Evolutionary conservation across 306 rosid species (phyloP), one percentile per base, ranked within the genome.

Genomic region (Vicia villosa): DNA sequence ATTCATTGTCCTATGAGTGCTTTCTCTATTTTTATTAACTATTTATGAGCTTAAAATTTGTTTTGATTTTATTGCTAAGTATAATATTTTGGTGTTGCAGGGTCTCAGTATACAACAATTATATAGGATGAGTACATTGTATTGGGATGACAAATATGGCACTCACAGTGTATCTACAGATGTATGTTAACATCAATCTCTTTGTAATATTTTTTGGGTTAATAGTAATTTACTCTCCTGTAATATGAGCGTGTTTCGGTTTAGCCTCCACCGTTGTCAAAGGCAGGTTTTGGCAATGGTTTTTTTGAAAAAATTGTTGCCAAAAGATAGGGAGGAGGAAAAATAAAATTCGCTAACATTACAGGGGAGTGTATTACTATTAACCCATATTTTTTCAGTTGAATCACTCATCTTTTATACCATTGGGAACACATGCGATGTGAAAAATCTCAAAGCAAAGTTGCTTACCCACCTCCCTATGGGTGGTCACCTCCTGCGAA

Each of bases 81-180:
- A 38, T 56, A 46, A 57, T 56, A 21, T 47, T 43, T 41, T 68
- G 66, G 59, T 59, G 58, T 61, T 43, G 69, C 84, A 92, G 98
- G 98, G 88, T 80, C 96, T 95, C 76, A 95, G 97, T 83, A 95
- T 95, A 76, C 99, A 95, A 80, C 97, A 95, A 72, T 69, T 95
- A 80, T 95, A 91, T 81, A 87, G 97, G 80, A 95, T 95, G 76
- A 87, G 99, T 85, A 95, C 97, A 59, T 91, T 95, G 99, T 95
- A 95, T 77, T 95, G 97, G 99, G 99, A 95, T 73, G 99, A 95
- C 83, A 95, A 95, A 75, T 95, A 91, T 22, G 97, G 99, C 50
- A 95, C 99, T 4, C 99, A 95, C 77, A 95, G 96, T 14, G 99
- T 95, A 63, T 91, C 97, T 77, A 68, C 99, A 17, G 96, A 95